Evolutionary conservation across 2,329 filamentous ascomycete species (phyloP).

Genomic region (Leptographium wingfieldii): DNA sequence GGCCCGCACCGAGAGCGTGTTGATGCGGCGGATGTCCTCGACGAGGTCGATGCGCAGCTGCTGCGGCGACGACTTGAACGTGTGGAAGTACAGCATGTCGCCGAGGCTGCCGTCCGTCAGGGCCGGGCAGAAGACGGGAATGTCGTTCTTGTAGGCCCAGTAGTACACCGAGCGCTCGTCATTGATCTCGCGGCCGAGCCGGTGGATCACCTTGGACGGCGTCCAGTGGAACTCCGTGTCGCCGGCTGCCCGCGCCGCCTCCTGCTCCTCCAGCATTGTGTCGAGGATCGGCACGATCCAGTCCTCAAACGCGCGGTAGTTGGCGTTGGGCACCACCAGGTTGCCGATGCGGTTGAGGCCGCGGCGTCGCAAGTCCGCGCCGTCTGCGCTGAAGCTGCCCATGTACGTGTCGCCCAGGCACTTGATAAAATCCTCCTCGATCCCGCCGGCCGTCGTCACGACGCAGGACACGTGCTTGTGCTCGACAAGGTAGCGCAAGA

Average conservation of each 20-base stretch:
- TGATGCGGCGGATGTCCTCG: constrained; percentile 84
- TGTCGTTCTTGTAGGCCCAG: constrained; percentile 95
- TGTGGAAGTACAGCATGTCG: constrained; percentile 98
- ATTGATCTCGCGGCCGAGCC: constrained; percentile 88
- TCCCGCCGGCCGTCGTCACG: constrained; percentile 87
- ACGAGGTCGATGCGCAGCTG: constrained; percentile 84
- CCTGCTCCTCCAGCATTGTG: constrained; percentile 85
- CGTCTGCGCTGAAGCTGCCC: constrained; percentile 67
- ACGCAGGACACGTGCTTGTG: constrained; percentile 87
- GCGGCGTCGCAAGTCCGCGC: constrained; percentile 65
- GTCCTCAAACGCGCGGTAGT: constrained; percentile 96
- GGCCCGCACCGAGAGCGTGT: constrained; percentile 79
- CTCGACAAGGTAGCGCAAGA: constrained; percentile 82
- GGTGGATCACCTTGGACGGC: constrained; percentile 78
- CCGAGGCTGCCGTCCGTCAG: constrained; percentile 90
- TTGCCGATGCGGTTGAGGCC: constrained; percentile 96
- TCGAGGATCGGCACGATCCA: constrained; percentile 96
- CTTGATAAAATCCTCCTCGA: constrained; percentile 98
- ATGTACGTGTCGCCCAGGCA: constrained; percentile 91
- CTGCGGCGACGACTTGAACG: constrained; percentile 73
- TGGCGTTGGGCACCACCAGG: constrained; percentile 87
- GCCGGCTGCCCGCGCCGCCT: constrained; percentile 36
- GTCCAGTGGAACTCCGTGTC: constrained; percentile 77
- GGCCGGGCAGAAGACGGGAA: constrained; percentile 93
- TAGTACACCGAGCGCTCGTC: constrained; percentile 87